A percentile compares a stretch with the other conserved stretches of the same genome.
Evolutionary conservation across 106 monocot genomes (phyloP).

Genomic region (Dendrobium catenatum): DNA sequence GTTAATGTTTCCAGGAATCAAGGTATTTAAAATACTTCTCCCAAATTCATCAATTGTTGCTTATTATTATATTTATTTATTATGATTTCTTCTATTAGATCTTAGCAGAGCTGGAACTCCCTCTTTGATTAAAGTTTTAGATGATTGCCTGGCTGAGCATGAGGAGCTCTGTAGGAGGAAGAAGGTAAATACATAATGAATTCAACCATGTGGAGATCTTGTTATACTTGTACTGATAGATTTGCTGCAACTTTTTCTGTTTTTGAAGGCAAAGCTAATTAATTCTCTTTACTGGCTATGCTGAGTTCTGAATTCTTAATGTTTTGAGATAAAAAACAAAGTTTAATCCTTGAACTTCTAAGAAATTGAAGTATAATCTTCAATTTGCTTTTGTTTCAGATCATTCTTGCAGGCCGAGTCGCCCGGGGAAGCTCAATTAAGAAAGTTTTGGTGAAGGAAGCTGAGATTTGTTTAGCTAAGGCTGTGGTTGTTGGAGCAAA

Average conservation of each 20-base stretch:
- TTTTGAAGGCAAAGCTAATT: too few species aligned
- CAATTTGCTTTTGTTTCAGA: conserved; percentile 20
- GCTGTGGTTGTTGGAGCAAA: conserved; percentile 62
- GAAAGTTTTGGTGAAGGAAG: conserved; percentile 71
- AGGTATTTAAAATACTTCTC: conserved; percentile 17
- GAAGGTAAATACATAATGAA: conserved; percentile 24
- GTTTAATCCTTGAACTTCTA: too few species aligned
- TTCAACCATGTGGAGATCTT: too few species aligned
- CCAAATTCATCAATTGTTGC: not conserved
- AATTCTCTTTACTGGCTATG: too few species aligned
- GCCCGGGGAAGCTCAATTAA: conserved; percentile 55
- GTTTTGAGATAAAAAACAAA: too few species aligned
- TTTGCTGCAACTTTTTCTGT: too few species aligned
- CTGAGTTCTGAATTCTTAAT: too few species aligned
- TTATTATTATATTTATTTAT: not conserved
- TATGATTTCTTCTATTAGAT: not conserved
- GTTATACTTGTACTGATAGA: too few species aligned
- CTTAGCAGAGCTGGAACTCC: conserved; percentile 5
- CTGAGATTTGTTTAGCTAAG: conserved; percentile 37
- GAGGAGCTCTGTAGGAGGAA: conserved; percentile 38
- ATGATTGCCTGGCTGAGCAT: conserved; percentile 40
- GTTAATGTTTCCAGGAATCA: conserved; percentile 64
- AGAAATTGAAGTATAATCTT: too few species aligned
- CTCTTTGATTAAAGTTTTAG: conserved; percentile 37
- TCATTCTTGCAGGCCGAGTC: conserved; percentile 54